Conservation (phyloP, 176 grass and related monocot genomes). For the Juncus effusus region DNA sequence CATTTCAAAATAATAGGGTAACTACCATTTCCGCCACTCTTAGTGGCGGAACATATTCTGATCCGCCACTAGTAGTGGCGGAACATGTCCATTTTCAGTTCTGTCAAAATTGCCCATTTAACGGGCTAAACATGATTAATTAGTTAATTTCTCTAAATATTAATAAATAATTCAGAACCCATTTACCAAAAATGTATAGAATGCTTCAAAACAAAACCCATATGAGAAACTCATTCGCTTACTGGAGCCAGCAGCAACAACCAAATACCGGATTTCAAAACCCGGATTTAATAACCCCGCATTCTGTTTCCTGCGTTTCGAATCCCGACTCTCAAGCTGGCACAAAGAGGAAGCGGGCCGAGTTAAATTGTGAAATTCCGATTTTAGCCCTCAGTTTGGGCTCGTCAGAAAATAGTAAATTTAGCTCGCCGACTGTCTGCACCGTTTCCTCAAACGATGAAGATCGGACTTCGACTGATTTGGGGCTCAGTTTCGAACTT, state of each 20-base stretch:
- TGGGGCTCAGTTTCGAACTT: slow-evolving; percentile 59
- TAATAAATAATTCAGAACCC: slow-evolving; percentile 33
- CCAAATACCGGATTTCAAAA: slow-evolving; percentile 11
- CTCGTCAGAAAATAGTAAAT: slow-evolving; percentile 67
- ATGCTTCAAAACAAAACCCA: slow-evolving; percentile 28
- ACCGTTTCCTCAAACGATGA: slow-evolving; percentile 60
- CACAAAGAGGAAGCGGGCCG: slow-evolving; percentile 38
- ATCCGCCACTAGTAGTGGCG: no score
- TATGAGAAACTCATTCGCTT: slow-evolving; percentile 21
- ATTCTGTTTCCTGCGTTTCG: slow-evolving; percentile 29
- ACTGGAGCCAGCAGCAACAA: slow-evolving; percentile 20
- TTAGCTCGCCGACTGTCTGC: slow-evolving; percentile 53
- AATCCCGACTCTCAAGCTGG: slow-evolving; percentile 19
- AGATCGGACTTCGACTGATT: slow-evolving; percentile 55
- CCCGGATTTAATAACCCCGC: slow-evolving; percentile 24
- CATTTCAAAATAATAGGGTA: no score
- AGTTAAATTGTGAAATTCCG: slow-evolving; percentile 37
- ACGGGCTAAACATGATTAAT: no score
- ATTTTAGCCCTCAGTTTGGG: slow-evolving; percentile 51
- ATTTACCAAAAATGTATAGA: slow-evolving; percentile 47
- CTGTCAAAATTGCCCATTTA: no score
- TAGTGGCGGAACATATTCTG: no score
- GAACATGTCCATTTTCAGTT: no score
- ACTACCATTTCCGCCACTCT: no score
- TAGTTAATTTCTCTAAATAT: slow-evolving; percentile 34